These are phyloP conservation scores for Physaria fendleri DNA, from an alignment of 345 rosid genomes.

Conservation along the genomic window DNA sequence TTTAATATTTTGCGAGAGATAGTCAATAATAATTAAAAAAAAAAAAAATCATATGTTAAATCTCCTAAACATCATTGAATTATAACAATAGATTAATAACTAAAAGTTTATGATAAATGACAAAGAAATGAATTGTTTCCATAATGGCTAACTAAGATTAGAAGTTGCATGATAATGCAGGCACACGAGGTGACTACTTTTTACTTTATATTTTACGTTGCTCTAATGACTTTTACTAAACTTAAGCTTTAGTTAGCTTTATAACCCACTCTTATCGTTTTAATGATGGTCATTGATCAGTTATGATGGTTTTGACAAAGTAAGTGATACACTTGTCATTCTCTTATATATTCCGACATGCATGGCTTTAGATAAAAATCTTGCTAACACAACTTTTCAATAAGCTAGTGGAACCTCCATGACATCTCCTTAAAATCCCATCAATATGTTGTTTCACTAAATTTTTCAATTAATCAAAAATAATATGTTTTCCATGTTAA, in stretches of 20 bases:
- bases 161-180: slow-evolving; percentile 27
- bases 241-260: slow-evolving; percentile 19
- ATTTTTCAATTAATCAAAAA: slow-evolving; percentile 1
- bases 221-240: background rate
- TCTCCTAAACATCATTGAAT: slow-evolving; percentile 9
- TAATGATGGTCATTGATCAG: slow-evolving; percentile 16
- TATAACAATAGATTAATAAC: slow-evolving; percentile 1
- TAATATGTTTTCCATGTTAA: background rate
- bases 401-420: slow-evolving; percentile 5
- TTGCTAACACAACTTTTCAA: slow-evolving; percentile 1
- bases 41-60: background rate
- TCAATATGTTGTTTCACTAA: background rate
- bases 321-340: slow-evolving; percentile 19
- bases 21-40: too few relatives aligned
- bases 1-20: background rate
- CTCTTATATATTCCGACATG: slow-evolving; percentile 10
- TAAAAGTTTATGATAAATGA: background rate
- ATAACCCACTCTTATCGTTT: slow-evolving; percentile 8
- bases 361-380: background rate
- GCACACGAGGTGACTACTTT: slow-evolving; percentile 19
- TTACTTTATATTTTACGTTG: slow-evolving; percentile 2
- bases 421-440: slow-evolving; percentile 1
- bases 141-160: slow-evolving; percentile 35
- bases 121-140: slow-evolving; percentile 25
- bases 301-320: slow-evolving; percentile 22